A percentile compares a stretch with the other conserved stretches of the same genome.
phyloP scores from a whole-genome alignment of 139 green algal genomes.

The Spirogloea muscicola region DNA sequence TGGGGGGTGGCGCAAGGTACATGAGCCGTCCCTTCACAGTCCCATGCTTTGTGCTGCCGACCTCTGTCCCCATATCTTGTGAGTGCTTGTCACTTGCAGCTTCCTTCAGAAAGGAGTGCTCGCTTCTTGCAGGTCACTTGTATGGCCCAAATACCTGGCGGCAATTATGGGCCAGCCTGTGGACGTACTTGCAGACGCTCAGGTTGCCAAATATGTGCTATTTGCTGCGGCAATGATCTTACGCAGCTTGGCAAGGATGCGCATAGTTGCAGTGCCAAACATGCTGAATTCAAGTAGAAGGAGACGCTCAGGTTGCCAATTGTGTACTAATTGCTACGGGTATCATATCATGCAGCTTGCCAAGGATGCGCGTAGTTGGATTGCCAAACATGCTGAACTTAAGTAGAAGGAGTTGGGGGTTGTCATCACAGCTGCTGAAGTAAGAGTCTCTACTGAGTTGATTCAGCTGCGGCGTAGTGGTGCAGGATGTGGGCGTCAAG shows the following conservation, averaged over 20 bases:
- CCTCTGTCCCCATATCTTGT: not conserved
- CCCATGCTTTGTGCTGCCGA: not conserved
- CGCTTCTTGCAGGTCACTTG: not conserved
- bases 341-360: no score
- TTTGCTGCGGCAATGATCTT: conserved; percentile 3
- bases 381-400: not conserved
- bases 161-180: conserved; percentile 9
- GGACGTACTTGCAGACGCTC: conserved; percentile 10
- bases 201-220: not conserved
- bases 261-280: no score
- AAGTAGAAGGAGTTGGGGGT: not conserved
- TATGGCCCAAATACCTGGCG: conserved; percentile 17
- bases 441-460: not conserved
- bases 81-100: not conserved
- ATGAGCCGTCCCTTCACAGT: not conserved
- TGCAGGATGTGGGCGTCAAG: conserved; percentile 27
- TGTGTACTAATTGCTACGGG: no score
- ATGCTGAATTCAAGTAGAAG: no score
- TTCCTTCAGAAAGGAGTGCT: not conserved
- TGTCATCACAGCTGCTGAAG: not conserved
- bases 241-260: not conserved
- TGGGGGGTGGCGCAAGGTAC: conserved; percentile 21
- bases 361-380: no score
- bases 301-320: no score
- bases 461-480: not conserved